Conservation (phyloP, 2,329 filamentous ascomycete species). For the Cyphellophora europaea region DNA sequence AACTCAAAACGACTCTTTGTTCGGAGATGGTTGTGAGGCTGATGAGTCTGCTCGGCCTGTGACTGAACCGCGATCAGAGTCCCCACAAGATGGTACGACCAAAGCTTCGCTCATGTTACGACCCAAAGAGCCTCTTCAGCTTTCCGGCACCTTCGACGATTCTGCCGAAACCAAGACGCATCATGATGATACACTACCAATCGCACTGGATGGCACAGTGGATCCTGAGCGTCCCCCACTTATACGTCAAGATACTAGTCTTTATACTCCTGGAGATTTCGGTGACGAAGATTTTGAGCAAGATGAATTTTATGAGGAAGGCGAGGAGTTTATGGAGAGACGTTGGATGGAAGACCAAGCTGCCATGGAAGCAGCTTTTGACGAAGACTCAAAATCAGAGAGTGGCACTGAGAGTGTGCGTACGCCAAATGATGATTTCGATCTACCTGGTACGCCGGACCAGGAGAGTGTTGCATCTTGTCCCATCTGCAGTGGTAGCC, state of each 20-base stretch:
- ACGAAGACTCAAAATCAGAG: constrained; percentile 49
- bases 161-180: background rate
- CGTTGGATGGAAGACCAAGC: constrained; percentile 67
- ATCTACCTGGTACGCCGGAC: background rate
- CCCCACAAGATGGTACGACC: too few relatives aligned
- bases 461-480: constrained; percentile 40
- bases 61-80: too few relatives aligned
- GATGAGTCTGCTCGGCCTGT: too few relatives aligned
- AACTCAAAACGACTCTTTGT: too few relatives aligned
- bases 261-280: constrained; percentile 38
- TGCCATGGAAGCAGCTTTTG: constrained; percentile 30
- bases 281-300: constrained; percentile 52
- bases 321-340: constrained; percentile 57
- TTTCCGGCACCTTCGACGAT: constrained; percentile 3
- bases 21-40: too few relatives aligned
- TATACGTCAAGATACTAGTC: constrained; percentile 42
- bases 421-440: constrained; percentile 4
- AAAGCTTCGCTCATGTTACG: too few relatives aligned
- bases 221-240: too few relatives aligned
- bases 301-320: constrained; percentile 48
- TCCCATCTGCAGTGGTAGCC: constrained; percentile 64
- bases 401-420: constrained; percentile 12
- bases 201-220: background rate
- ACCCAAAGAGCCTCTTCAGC: too few relatives aligned
- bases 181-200: constrained; percentile 4